These are phyloP conservation scores for Ogataea chonburiensis DNA, from an alignment of 805 yeast species.

Conservation along the genomic window DNA sequence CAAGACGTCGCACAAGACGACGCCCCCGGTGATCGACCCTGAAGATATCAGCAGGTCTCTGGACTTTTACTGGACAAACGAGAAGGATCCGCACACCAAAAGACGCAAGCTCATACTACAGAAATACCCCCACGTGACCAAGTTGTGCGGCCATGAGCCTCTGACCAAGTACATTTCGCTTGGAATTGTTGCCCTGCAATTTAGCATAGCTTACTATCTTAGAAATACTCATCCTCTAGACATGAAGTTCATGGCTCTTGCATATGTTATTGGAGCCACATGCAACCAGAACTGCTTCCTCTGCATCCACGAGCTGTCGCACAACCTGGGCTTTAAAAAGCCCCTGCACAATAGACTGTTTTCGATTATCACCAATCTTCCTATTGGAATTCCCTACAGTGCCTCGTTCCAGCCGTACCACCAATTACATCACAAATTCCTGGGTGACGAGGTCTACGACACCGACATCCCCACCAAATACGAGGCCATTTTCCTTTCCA, in stretches of 20 bases:
- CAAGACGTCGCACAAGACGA: conserved; percentile 20
- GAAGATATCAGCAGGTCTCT: conserved; percentile 18
- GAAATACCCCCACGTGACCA: conserved; percentile 75
- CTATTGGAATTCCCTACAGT: conserved; percentile 87
- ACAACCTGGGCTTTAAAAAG: conserved; percentile 77
- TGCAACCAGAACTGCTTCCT: conserved; percentile 79
- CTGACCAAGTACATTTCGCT: conserved; percentile 72
- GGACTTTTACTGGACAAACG: conserved; percentile 83
- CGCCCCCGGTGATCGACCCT: conserved; percentile 29
- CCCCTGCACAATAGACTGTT: conserved; percentile 77
- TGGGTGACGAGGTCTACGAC: conserved; percentile 81
- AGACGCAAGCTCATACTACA: conserved; percentile 72
- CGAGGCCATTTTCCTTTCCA: conserved; percentile 74
- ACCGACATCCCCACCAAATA: conserved; percentile 83
- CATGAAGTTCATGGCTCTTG: conserved; percentile 55
- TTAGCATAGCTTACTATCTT: conserved; percentile 59
- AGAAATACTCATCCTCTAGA: conserved; percentile 52
- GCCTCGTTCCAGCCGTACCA: conserved; percentile 91
- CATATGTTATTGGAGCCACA: conserved; percentile 84
- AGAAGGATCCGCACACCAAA: conserved; percentile 74
- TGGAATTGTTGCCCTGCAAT: conserved; percentile 67
- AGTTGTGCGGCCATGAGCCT: conserved; percentile 84
- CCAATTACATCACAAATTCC: conserved; percentile 84
- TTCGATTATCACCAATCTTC: conserved; percentile 74
- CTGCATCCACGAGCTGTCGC: conserved; percentile 86